Conservation (phyloP, 2,329 filamentous ascomycete species). For the Cercospora berteroae region DNA sequence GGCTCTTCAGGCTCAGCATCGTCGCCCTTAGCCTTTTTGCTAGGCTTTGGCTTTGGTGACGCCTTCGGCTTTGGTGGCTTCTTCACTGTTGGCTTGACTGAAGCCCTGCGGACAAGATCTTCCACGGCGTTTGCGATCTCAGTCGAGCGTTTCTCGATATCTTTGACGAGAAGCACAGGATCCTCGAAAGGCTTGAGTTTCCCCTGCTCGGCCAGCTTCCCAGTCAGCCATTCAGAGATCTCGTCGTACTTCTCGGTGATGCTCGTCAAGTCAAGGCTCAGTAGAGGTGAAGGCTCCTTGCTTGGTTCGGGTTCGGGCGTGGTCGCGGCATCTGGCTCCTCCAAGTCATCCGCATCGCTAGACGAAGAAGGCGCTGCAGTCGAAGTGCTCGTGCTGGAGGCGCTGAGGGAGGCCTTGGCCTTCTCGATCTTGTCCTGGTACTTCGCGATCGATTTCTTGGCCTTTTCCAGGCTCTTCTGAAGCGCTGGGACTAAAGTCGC, state of each 20-base stretch:
- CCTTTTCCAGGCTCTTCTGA: slow-evolving; percentile 68
- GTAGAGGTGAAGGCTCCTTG: slow-evolving; percentile 62
- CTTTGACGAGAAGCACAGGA: slow-evolving; percentile 69
- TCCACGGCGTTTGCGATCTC: slow-evolving; percentile 69
- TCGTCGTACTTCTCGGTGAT: slow-evolving; percentile 63
- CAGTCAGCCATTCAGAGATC: slow-evolving; percentile 70
- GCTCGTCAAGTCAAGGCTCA: slow-evolving; percentile 65
- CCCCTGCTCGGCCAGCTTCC: slow-evolving; percentile 68
- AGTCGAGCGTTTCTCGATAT: slow-evolving; percentile 66
- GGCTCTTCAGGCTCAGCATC: slow-evolving; percentile 17
- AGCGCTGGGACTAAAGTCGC: slow-evolving; percentile 68
- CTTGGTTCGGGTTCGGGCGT: slow-evolving; percentile 42
- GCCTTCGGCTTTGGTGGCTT: slow-evolving; percentile 23
- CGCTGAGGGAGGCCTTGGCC: slow-evolving; percentile 43
- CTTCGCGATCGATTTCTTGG: slow-evolving; percentile 66
- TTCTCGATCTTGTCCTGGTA: slow-evolving; percentile 73
- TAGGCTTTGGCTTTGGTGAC: slow-evolving; percentile 25
- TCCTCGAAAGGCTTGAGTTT: slow-evolving; percentile 69
- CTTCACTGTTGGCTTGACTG: slow-evolving; percentile 14
- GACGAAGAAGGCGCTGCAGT: slow-evolving; percentile 15
- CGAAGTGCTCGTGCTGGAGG: slow-evolving; percentile 40
- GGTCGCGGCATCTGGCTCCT: slow-evolving; percentile 60
- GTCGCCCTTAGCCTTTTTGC: slow-evolving; percentile 22
- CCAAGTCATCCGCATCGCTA: slow-evolving; percentile 68
- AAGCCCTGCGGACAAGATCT: slow-evolving; percentile 62